These are phyloP conservation scores for Halophytophthora polymorphica DNA, from an alignment of 352 stramenopile species.

Conservation along the genomic window DNA sequence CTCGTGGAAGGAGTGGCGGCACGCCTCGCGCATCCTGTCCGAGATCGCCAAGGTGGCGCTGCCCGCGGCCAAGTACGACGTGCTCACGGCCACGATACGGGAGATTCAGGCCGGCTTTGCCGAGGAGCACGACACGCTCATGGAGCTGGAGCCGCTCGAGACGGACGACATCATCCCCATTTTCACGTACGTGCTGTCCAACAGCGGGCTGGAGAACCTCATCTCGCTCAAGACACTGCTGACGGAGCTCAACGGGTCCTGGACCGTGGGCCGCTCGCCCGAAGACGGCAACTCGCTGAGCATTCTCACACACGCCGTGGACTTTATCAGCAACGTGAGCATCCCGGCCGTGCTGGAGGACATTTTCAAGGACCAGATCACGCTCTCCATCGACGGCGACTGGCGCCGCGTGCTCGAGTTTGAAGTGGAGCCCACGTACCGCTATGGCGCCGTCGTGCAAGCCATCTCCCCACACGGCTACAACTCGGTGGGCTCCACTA, in stretches of 20 bases:
- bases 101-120: conserved; percentile 75
- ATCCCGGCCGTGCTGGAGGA: conserved; percentile 86
- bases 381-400: conserved; percentile 84
- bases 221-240: conserved; percentile 77
- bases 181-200: conserved; percentile 88
- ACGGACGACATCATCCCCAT: conserved; percentile 87
- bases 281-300: conserved; percentile 68
- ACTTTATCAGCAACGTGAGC: conserved; percentile 84
- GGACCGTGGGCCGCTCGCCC: conserved; percentile 50
- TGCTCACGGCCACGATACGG: conserved; percentile 67
- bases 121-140: conserved; percentile 64
- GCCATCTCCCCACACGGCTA: conserved; percentile 74
- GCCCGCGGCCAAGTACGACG: conserved; percentile 77
- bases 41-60: conserved; percentile 50
- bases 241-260: conserved; percentile 69
- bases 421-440: conserved; percentile 80
- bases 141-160: conserved; percentile 55
- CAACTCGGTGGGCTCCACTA: conserved; percentile 66
- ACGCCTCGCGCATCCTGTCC: conserved; percentile 64
- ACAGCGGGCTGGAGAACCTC: conserved; percentile 83
- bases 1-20: conserved; percentile 84
- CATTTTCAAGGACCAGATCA: conserved; percentile 90
- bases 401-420: conserved; percentile 81
- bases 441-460: conserved; percentile 76
- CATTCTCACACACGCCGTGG: conserved; percentile 75